Evolutionary conservation across 345 rosid species (phyloP).

Genomic region (Bruguiera parviflora): DNA sequence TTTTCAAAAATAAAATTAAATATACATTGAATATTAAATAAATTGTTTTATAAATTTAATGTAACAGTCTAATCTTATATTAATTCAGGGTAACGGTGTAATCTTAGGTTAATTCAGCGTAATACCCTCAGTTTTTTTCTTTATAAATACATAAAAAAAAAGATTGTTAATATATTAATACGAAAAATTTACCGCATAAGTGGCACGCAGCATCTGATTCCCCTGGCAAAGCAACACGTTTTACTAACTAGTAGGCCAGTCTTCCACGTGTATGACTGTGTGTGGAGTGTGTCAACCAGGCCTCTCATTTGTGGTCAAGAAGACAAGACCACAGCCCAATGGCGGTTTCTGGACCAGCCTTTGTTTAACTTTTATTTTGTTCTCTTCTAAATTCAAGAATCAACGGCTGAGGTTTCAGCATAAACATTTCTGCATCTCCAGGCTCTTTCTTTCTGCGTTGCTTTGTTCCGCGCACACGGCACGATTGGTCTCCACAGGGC

Average conservation of each 20-base stretch:
- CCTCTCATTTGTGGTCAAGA: slow-evolving; percentile 26
- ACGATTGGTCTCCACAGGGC: slow-evolving; percentile 41
- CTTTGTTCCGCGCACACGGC: slow-evolving; percentile 33
- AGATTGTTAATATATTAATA: no score
- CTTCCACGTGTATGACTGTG: slow-evolving; percentile 21
- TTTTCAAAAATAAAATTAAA: no score
- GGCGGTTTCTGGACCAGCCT: background rate
- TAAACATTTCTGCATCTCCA: background rate
- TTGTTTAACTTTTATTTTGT: slow-evolving; percentile 7
- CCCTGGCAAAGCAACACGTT: slow-evolving; percentile 17
- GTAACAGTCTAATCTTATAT: no score
- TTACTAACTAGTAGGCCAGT: background rate
- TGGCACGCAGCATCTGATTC: background rate
- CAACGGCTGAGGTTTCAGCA: slow-evolving; percentile 35
- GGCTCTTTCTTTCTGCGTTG: slow-evolving; percentile 7
- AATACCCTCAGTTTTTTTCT: no score
- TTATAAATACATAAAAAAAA: no score
- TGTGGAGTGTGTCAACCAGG: slow-evolving; percentile 34
- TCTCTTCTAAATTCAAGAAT: background rate
- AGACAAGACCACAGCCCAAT: slow-evolving; percentile 14
- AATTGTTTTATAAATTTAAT: no score
- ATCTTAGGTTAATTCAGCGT: no score
- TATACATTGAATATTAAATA: no score
- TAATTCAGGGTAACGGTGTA: no score
- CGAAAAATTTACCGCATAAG: no score